A percentile compares a stretch with the other conserved stretches of the same genome.
phyloP scores from a whole-genome alignment of 2,329 filamentous ascomycete species.

The Emmonsia crescens region DNA sequence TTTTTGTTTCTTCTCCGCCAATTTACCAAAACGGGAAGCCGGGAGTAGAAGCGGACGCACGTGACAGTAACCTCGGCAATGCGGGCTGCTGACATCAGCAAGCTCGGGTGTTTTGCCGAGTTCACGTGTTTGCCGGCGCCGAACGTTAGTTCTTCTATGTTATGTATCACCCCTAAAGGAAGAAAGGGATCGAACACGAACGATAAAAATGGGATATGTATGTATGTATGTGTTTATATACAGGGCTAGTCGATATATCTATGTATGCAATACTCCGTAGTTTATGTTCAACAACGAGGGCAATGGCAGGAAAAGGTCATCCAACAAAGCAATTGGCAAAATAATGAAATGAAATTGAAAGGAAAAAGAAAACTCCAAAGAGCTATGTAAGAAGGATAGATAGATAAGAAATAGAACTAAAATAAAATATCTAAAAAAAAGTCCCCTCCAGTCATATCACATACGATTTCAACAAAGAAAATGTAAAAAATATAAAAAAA shows the following conservation, averaged over 20 bases:
- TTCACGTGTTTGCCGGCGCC: not conserved
- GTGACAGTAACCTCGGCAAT: constrained; percentile 2
- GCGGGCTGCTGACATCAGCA: not conserved
- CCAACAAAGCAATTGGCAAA: no score
- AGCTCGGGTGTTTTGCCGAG: not conserved
- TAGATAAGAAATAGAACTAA: not conserved
- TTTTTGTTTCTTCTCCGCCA: not conserved
- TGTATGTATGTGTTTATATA: constrained; percentile 5
- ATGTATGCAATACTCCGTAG: not conserved
- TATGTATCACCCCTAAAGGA: no score
- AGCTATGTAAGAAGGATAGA: not conserved
- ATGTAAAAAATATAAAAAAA: not conserved
- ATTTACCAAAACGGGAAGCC: constrained; percentile 6
- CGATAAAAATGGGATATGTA: not conserved
- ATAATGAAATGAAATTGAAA: not conserved
- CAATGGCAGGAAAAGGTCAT: not conserved
- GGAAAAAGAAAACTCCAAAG: not conserved
- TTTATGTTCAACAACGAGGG: not conserved
- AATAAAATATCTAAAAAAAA: not conserved
- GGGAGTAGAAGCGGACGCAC: not conserved
- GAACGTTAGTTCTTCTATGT: no score
- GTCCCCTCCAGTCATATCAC: not conserved
- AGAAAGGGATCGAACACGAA: not conserved
- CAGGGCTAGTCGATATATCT: not conserved
- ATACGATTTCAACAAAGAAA: not conserved